Conservation (phyloP, 2,329 filamentous ascomycete species). For the Chaetomium globosum region DNA sequence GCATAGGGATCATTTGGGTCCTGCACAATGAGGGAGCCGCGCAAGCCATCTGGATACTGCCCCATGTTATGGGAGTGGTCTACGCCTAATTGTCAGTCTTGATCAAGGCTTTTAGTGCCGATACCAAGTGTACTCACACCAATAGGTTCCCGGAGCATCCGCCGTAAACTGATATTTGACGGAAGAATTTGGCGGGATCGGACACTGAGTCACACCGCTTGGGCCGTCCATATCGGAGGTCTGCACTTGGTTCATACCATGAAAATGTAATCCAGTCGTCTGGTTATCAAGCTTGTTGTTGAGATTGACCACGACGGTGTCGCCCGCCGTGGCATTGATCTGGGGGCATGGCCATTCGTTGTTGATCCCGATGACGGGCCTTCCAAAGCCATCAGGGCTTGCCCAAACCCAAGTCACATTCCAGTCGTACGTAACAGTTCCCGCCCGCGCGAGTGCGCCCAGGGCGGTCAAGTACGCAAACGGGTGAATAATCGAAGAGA, state of each 20-base stretch:
- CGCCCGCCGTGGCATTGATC: slow-evolving; percentile 55
- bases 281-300: slow-evolving; percentile 57
- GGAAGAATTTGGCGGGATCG: slow-evolving; percentile 54
- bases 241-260: slow-evolving; percentile 59
- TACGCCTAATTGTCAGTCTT: slow-evolving; percentile 32
- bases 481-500: slow-evolving; percentile 22
- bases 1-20: slow-evolving; percentile 58
- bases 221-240: slow-evolving; percentile 63
- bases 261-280: slow-evolving; percentile 58
- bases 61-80: slow-evolving; percentile 66
- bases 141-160: slow-evolving; percentile 50
- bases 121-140: slow-evolving; percentile 44
- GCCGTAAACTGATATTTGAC: slow-evolving; percentile 58
- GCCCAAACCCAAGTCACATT: slow-evolving; percentile 47
- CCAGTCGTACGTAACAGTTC: slow-evolving; percentile 45
- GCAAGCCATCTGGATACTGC: slow-evolving; percentile 69
- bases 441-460: slow-evolving; percentile 38
- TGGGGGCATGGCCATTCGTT: slow-evolving; percentile 62
- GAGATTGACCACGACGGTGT: slow-evolving; percentile 54
- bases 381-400: slow-evolving; percentile 44
- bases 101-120: background rate
- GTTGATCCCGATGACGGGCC: slow-evolving; percentile 58
- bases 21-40: slow-evolving; percentile 62
- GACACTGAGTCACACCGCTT: slow-evolving; percentile 56
- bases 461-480: slow-evolving; percentile 28